phyloP scores from a whole-genome alignment of 2,329 filamentous ascomycete genomes.

The Myriosclerotinia scirpicola region DNA sequence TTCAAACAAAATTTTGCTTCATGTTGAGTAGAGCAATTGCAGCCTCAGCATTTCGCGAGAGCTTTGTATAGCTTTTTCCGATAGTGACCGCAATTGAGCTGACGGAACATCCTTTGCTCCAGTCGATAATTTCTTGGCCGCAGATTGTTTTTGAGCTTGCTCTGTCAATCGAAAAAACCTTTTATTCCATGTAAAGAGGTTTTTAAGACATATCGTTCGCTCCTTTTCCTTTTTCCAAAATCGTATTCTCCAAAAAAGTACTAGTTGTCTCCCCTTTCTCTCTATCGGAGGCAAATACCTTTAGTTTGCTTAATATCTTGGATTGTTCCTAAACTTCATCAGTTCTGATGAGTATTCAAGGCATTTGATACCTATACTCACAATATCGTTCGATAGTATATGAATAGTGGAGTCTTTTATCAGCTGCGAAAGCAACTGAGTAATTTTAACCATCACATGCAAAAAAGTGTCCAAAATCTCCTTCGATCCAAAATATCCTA shows the following conservation, averaged over 20 bases:
- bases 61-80: constrained; percentile 8
- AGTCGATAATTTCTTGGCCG: not conserved
- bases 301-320: constrained; percentile 3
- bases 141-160: constrained; percentile 4
- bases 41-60: constrained; percentile 1
- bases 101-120: not conserved
- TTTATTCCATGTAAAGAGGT: constrained; percentile 8
- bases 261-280: not conserved
- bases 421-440: constrained; percentile 9
- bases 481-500: constrained; percentile 6
- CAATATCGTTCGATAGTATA: not conserved
- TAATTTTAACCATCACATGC: constrained; percentile 14
- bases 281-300: not conserved
- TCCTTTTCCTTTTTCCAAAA: constrained; percentile 20
- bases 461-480: not conserved
- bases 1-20: constrained; percentile 15
- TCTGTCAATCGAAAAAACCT: constrained; percentile 7
- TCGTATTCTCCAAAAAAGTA: constrained; percentile 8
- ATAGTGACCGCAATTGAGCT: constrained; percentile 4
- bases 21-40: constrained; percentile 6
- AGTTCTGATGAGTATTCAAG: not conserved
- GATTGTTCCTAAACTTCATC: not conserved
- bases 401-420: constrained; percentile 15
- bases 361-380: not conserved
- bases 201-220: constrained; percentile 1